Percentiles rank a stretch among this genome's conserved stretches.
Conservation (phyloP, 345 rosid genomes). For the Eucalyptus brandiana region DNA sequence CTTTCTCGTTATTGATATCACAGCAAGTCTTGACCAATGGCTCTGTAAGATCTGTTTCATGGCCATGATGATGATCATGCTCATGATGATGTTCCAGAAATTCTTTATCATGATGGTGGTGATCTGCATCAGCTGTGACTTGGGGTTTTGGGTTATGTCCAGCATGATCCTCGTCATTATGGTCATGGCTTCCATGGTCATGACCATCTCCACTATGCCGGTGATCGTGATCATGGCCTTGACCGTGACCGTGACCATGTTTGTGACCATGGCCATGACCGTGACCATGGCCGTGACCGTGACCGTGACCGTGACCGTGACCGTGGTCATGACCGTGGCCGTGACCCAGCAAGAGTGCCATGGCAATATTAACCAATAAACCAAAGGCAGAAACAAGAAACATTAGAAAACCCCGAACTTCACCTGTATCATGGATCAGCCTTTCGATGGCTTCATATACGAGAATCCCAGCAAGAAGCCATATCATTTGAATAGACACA, state of each 20-base stretch:
- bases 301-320: neutral
- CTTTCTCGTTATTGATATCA: neutral
- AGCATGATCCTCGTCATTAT: neutral
- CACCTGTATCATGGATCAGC: constrained; percentile 31
- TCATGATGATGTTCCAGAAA: neutral
- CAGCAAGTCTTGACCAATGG: constrained; percentile 16
- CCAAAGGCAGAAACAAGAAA: constrained; percentile 52
- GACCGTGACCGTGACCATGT: neutral
- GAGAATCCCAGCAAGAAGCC: constrained; percentile 68
- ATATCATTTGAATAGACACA: constrained; percentile 54
- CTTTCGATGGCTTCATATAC: constrained; percentile 59
- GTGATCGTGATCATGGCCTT: constrained; percentile 2
- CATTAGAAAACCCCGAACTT: constrained; percentile 57
- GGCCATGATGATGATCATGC: constrained; percentile 12
- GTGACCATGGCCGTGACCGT: neutral
- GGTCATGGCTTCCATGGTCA: neutral
- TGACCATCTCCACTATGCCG: neutral
- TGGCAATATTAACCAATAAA: constrained; percentile 38
- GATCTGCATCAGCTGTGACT: neutral
- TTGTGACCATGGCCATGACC: too few species aligned
- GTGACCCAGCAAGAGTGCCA: constrained; percentile 56
- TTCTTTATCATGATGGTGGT: neutral
- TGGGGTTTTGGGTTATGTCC: neutral
- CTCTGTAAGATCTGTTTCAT: constrained; percentile 6
- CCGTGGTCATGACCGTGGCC: constrained; percentile 28